Evolutionary conservation across 1,284 basidiomycete genomes (phyloP).

Genomic region (Sphagnurus paluster): DNA sequence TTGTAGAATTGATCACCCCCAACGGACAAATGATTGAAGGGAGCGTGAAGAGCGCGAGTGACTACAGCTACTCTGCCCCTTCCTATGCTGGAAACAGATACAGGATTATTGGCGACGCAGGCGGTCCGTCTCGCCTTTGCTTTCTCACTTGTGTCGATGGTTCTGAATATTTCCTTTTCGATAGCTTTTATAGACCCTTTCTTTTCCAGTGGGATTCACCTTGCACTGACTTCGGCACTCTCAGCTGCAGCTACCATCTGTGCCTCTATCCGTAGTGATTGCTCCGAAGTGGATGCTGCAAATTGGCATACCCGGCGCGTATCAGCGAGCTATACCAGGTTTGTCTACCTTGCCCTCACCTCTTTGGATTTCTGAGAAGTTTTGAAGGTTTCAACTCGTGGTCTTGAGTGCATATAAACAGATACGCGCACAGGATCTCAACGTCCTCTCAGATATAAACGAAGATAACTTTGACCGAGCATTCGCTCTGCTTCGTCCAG

Average conservation of each 20-base stretch:
- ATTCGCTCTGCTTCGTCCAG: constrained; percentile 60
- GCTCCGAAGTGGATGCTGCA: constrained; percentile 51
- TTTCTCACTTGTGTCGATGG: background rate
- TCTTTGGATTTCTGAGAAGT: background rate
- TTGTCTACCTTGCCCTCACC: background rate
- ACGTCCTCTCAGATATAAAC: constrained; percentile 59
- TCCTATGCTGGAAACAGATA: constrained; percentile 61
- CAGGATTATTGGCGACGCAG: constrained; percentile 72
- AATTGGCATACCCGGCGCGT: constrained; percentile 62
- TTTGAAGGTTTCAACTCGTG: constrained; percentile 61
- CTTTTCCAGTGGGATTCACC: constrained; percentile 71
- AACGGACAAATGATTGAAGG: constrained; percentile 44
- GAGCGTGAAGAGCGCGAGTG: constrained; percentile 47
- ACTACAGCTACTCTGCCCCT: constrained; percentile 71
- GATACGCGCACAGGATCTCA: constrained; percentile 57
- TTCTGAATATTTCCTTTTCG: constrained; percentile 5
- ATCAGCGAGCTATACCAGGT: constrained; percentile 62
- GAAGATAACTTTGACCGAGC: constrained; percentile 71
- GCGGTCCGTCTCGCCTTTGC: constrained; percentile 41
- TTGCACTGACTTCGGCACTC: constrained; percentile 64
- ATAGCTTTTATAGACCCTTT: constrained; percentile 74
- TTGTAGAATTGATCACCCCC: constrained; percentile 54
- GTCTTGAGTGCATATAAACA: constrained; percentile 76
- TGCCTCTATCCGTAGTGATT: constrained; percentile 58
- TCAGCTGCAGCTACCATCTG: constrained; percentile 63